These are phyloP conservation scores for Aureobasidium subglaciale DNA, from an alignment of 2,329 filamentous ascomycete species.

Conservation along the genomic window DNA sequence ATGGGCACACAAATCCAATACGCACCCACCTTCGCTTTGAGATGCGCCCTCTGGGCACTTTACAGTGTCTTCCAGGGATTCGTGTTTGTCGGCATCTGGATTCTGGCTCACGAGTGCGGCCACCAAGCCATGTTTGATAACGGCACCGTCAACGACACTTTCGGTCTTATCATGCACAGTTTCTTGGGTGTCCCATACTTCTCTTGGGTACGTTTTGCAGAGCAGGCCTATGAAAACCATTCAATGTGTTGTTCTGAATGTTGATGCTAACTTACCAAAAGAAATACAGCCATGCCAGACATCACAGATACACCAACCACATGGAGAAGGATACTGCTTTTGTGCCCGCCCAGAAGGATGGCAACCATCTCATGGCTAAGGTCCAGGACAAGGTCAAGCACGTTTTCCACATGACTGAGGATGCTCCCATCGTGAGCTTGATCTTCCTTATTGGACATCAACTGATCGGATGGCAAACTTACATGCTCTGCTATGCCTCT, in stretches of 20 bases:
- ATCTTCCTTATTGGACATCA: slow-evolving; percentile 22
- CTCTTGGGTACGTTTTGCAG: slow-evolving; percentile 52
- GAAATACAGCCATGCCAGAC: slow-evolving; percentile 61
- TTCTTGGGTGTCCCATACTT: slow-evolving; percentile 63
- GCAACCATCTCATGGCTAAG: neutral
- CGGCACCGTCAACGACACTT: slow-evolving; percentile 50
- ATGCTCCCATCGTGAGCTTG: slow-evolving; percentile 22
- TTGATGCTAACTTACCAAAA: neutral
- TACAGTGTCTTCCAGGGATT: slow-evolving; percentile 61
- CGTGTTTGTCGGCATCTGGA: slow-evolving; percentile 62
- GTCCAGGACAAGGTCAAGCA: slow-evolving; percentile 13
- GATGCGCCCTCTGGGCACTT: slow-evolving; percentile 56
- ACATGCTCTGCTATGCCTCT: slow-evolving; percentile 24
- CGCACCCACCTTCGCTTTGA: slow-evolving; percentile 60
- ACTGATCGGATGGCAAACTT: slow-evolving; percentile 25
- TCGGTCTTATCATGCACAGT: slow-evolving; percentile 61
- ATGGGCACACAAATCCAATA: slow-evolving; percentile 81
- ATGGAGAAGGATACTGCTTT: slow-evolving; percentile 31
- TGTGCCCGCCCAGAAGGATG: slow-evolving; percentile 25
- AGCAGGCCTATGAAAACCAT: too few relatives aligned
- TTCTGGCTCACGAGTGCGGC: slow-evolving; percentile 63
- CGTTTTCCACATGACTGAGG: slow-evolving; percentile 22
- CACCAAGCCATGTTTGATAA: slow-evolving; percentile 60
- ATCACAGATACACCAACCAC: slow-evolving; percentile 56
- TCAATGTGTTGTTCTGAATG: neutral